Conservation (phyloP, 495 filamentous ascomycete species). For the Parathielavia hyrcaniae region DNA sequence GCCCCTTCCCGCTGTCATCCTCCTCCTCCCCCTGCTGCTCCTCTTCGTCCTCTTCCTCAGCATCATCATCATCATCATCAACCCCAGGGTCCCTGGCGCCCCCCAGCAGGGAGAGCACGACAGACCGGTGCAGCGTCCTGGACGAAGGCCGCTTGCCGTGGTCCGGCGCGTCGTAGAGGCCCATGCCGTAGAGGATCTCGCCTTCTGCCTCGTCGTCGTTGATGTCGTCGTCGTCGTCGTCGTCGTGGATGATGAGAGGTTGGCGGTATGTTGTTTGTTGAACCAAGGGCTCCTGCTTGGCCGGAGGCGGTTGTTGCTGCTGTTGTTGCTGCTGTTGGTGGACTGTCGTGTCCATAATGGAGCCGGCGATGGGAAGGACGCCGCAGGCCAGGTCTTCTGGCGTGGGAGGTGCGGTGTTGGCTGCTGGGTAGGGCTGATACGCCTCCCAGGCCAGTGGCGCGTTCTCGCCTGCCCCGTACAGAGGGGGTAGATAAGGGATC, state of each 20-base stretch:
- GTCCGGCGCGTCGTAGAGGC: slow-evolving; percentile 67
- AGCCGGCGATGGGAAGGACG: slow-evolving; percentile 37
- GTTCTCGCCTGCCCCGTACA: slow-evolving; percentile 17
- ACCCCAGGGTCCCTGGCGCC: slow-evolving; percentile 27
- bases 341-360: background rate
- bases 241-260: slow-evolving; percentile 23
- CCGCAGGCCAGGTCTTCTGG: slow-evolving; percentile 49
- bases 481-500: slow-evolving; percentile 17
- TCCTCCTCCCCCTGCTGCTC: slow-evolving; percentile 12
- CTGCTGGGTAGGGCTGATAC: slow-evolving; percentile 28
- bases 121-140: slow-evolving; percentile 29
- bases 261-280: background rate
- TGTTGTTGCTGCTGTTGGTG: background rate
- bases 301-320: background rate
- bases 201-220: slow-evolving; percentile 43
- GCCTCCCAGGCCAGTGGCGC: slow-evolving; percentile 36
- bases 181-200: slow-evolving; percentile 76
- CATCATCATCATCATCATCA: too few relatives aligned
- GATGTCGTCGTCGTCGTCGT: slow-evolving; percentile 44
- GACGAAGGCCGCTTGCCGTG: slow-evolving; percentile 19
- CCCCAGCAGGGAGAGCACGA: slow-evolving; percentile 46
- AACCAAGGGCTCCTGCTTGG: background rate
- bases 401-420: slow-evolving; percentile 51
- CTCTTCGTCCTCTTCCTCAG: too few relatives aligned
- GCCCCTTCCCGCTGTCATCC: slow-evolving; percentile 54